Percentiles rank a stretch among this genome's conserved stretches.
Conservation (phyloP, 1,139 yeast genomes). For the Yarrowia galli region DNA sequence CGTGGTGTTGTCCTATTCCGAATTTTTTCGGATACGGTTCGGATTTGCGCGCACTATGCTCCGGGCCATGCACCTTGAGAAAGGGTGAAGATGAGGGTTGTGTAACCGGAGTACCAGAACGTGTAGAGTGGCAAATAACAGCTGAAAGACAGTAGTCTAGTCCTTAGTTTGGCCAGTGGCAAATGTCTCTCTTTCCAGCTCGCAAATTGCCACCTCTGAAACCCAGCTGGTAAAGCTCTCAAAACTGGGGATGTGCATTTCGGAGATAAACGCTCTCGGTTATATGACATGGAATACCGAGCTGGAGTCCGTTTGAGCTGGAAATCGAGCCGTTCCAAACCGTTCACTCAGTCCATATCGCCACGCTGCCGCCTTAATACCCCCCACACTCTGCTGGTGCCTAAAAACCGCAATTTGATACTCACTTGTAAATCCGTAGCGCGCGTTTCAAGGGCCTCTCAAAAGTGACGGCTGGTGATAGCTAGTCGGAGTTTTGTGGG, state of each 20-base stretch:
- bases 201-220: not conserved
- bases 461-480: not conserved
- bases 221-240: not conserved
- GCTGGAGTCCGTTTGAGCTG: too few relatives aligned
- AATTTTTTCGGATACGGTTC: constrained; percentile 22
- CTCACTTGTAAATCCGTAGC: constrained; percentile 17
- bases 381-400: too few relatives aligned
- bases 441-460: constrained; percentile 21
- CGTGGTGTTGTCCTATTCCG: too few relatives aligned
- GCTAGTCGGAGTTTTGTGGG: not conserved
- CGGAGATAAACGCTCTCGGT: constrained; percentile 17
- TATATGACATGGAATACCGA: too few relatives aligned
- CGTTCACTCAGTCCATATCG: not conserved
- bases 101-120: too few relatives aligned
- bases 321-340: too few relatives aligned
- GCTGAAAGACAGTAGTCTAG: too few relatives aligned
- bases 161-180: not conserved
- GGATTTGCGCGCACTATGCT: constrained; percentile 13
- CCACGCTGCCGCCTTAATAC: not conserved
- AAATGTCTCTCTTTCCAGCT: not conserved
- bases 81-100: too few relatives aligned
- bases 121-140: too few relatives aligned
- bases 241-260: not conserved
- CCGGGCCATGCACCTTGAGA: constrained; percentile 1
- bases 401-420: not conserved